Percentiles rank a stretch among this genome's conserved stretches.
Conservation (phyloP, 1,284 basidiomycete genomes). For the Pseudozyma pruni region DNA sequence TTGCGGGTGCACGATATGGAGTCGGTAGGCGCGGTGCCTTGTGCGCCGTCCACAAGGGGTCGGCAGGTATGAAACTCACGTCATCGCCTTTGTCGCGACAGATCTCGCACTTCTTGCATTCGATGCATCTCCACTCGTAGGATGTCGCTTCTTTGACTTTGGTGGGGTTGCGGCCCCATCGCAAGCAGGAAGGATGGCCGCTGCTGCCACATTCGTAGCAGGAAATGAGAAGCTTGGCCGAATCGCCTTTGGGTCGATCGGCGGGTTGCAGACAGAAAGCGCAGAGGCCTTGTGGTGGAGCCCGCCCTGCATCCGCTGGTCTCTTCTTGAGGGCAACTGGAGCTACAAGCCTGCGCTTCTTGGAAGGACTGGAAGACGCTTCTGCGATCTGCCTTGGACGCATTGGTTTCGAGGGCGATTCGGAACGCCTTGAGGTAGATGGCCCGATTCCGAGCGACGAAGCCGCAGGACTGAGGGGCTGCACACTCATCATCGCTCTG, state of each 20-base stretch:
- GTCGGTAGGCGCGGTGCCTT: slow-evolving; percentile 9
- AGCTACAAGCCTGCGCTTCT: slow-evolving; percentile 38
- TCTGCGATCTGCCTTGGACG: slow-evolving; percentile 8
- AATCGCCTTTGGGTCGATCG: slow-evolving; percentile 32
- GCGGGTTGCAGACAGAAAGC: slow-evolving; percentile 64
- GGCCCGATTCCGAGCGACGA: slow-evolving; percentile 10
- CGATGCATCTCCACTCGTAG: slow-evolving; percentile 88
- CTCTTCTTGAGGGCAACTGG: slow-evolving; percentile 9
- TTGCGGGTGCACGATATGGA: slow-evolving; percentile 17
- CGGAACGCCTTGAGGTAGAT: slow-evolving; percentile 17
- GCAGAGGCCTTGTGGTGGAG: slow-evolving; percentile 50
- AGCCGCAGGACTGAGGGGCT: slow-evolving; percentile 25
- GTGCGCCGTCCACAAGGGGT: not conserved
- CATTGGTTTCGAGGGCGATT: slow-evolving; percentile 25
- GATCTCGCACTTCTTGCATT: slow-evolving; percentile 92
- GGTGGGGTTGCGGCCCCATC: slow-evolving; percentile 69
- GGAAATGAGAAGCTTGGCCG: slow-evolving; percentile 58
- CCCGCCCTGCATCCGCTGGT: slow-evolving; percentile 5
- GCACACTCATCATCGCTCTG: slow-evolving; percentile 47
- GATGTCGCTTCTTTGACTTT: slow-evolving; percentile 70
- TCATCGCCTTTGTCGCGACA: slow-evolving; percentile 88
- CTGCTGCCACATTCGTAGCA: slow-evolving; percentile 68
- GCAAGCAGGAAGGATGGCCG: slow-evolving; percentile 67
- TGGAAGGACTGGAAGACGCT: slow-evolving; percentile 14
- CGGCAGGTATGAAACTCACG: slow-evolving; percentile 72